Percentiles rank a stretch among this genome's conserved stretches.
Evolutionary conservation across 345 rosid species (phyloP).

Genomic region (Citrus unshiu): DNA sequence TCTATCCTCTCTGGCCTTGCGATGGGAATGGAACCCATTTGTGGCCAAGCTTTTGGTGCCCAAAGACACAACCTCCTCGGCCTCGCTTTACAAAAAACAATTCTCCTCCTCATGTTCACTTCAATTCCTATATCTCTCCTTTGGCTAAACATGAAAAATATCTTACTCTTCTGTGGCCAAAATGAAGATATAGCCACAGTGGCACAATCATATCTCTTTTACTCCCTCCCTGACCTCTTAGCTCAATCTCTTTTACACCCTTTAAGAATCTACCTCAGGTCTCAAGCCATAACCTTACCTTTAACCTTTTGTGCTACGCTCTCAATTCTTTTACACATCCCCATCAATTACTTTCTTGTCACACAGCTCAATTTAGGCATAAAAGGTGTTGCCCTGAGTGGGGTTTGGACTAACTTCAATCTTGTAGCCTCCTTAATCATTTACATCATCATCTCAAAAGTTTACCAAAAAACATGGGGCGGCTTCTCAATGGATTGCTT

Average conservation of each 20-base stretch:
- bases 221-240: slow-evolving; percentile 80
- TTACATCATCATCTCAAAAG: slow-evolving; percentile 49
- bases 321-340: slow-evolving; percentile 61
- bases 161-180: slow-evolving; percentile 59
- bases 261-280: slow-evolving; percentile 70
- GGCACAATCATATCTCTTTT: slow-evolving; percentile 63
- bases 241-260: slow-evolving; percentile 82
- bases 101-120: slow-evolving; percentile 50
- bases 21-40: slow-evolving; percentile 90
- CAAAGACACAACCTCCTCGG: slow-evolving; percentile 48
- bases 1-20: slow-evolving; percentile 86
- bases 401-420: slow-evolving; percentile 66
- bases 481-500: slow-evolving; percentile 62
- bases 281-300: slow-evolving; percentile 76
- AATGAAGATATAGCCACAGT: slow-evolving; percentile 49
- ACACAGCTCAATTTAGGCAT: slow-evolving; percentile 52
- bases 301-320: slow-evolving; percentile 58
- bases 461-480: slow-evolving; percentile 50
- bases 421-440: slow-evolving; percentile 49
- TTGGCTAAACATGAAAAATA: slow-evolving; percentile 71
- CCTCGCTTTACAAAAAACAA: slow-evolving; percentile 59
- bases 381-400: slow-evolving; percentile 71
- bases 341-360: slow-evolving; percentile 57
- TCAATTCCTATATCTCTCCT: slow-evolving; percentile 66
- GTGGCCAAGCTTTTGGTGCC: slow-evolving; percentile 91